Evolutionary conservation across 2,329 filamentous ascomycete species (phyloP).

Genomic region (Thermothelomyces thermophilus): DNA sequence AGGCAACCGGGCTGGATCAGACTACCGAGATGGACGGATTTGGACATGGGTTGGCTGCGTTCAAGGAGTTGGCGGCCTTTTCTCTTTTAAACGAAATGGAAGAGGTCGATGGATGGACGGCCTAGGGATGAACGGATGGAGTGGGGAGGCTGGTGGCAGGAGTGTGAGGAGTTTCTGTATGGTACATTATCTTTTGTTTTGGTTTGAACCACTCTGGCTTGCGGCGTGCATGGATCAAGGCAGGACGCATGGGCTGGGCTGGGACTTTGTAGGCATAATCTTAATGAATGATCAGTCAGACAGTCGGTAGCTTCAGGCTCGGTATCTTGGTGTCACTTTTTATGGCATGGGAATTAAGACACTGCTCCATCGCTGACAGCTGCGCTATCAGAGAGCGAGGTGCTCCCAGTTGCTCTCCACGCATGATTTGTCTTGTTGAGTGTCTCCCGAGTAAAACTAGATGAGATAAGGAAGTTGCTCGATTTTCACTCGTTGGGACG

Average conservation of each 20-base stretch:
- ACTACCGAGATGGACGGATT: neutral
- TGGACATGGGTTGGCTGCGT: neutral
- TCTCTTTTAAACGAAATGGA: neutral
- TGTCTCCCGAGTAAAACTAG: too few species aligned
- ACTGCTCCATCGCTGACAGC: too few species aligned
- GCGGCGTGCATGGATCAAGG: constrained; percentile 1
- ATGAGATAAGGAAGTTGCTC: too few species aligned
- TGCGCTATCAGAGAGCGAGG: too few species aligned
- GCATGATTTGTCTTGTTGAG: too few species aligned
- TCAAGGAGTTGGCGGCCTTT: neutral
- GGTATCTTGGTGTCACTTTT: too few species aligned
- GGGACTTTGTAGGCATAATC: constrained; percentile 10
- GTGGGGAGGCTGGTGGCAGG: neutral
- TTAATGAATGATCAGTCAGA: constrained; percentile 9
- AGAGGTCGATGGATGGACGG: neutral
- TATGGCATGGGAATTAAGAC: too few species aligned
- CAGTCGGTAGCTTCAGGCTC: neutral
- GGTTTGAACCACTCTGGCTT: neutral
- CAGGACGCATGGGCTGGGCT: neutral
- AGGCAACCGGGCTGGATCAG: neutral
- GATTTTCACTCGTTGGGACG: too few species aligned
- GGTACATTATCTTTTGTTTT: constrained; percentile 1
- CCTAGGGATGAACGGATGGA: neutral
- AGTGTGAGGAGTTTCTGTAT: constrained; percentile 6
- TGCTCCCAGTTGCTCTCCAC: too few species aligned